Conservation (phyloP, 805 yeast species). For the Spathaspora hagerdaliae region DNA sequence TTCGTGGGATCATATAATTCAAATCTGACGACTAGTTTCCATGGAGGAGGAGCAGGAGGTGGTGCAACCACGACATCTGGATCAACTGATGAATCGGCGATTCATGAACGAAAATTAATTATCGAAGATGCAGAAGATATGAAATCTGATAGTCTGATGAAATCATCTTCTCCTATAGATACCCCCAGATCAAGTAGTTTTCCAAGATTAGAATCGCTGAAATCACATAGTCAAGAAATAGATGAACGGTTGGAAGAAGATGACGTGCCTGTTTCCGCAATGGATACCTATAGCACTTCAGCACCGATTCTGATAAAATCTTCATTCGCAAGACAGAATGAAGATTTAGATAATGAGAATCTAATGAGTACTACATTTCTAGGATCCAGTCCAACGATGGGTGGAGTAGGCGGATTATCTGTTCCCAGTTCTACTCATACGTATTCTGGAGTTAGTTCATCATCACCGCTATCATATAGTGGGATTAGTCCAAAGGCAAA, state of each 20-base stretch:
- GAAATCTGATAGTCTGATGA: slow-evolving; percentile 15
- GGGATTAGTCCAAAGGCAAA: background rate
- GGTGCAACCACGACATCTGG: background rate
- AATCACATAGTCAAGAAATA: slow-evolving; percentile 19
- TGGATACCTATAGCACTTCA: background rate
- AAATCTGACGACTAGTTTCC: slow-evolving; percentile 22
- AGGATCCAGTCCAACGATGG: background rate
- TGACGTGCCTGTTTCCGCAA: background rate
- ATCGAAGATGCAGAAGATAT: background rate
- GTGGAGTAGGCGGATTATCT: background rate
- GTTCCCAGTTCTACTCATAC: background rate
- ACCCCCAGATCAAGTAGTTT: slow-evolving; percentile 16
- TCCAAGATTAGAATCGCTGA: slow-evolving; percentile 9
- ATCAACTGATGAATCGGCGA: background rate
- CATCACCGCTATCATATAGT: background rate
- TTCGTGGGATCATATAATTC: slow-evolving; percentile 40
- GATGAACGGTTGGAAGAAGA: slow-evolving; percentile 17
- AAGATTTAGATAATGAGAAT: slow-evolving; percentile 36
- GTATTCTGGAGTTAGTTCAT: background rate
- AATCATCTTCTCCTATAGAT: slow-evolving; percentile 11
- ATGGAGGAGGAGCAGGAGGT: background rate
- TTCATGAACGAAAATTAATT: background rate
- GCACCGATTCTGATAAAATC: background rate
- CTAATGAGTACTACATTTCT: slow-evolving; percentile 11
- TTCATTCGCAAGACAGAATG: background rate